Conservation (phyloP, 2,329 filamentous ascomycete species). For the Chaetomium strumarium region DNA sequence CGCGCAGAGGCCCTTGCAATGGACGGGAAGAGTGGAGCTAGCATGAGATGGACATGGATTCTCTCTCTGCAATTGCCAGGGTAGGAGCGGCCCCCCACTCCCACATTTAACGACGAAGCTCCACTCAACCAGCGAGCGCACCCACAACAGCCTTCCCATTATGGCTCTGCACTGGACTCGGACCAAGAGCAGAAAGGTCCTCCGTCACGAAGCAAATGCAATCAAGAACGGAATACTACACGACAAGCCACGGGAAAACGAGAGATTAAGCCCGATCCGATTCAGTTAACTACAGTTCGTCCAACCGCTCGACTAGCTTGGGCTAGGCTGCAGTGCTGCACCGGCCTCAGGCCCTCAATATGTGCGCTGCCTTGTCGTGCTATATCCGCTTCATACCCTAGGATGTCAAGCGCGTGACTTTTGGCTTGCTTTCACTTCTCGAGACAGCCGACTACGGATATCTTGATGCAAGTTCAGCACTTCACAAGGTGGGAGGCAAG, state of each 20-base stretch:
- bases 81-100: constrained; percentile 3
- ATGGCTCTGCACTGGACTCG: neutral
- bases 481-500: neutral
- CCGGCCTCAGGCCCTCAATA: no score
- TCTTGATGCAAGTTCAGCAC: neutral
- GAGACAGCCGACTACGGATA: no score
- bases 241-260: no score
- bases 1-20: neutral
- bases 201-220: neutral
- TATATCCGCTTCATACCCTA: no score
- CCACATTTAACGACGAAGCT: constrained; percentile 3
- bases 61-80: neutral
- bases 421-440: no score
- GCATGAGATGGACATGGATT: neutral
- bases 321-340: no score
- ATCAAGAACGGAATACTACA: neutral
- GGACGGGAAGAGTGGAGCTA: neutral
- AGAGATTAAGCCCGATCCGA: no score
- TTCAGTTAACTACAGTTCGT: no score
- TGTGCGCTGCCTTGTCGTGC: no score
- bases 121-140: neutral
- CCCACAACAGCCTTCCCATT: neutral
- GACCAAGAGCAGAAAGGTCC: neutral
- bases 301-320: no score
- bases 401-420: no score